Percentiles rank a stretch among this genome's conserved stretches.
Conservation (phyloP, 2,329 filamentous ascomycete species). For the Fusarium nodosum region DNA sequence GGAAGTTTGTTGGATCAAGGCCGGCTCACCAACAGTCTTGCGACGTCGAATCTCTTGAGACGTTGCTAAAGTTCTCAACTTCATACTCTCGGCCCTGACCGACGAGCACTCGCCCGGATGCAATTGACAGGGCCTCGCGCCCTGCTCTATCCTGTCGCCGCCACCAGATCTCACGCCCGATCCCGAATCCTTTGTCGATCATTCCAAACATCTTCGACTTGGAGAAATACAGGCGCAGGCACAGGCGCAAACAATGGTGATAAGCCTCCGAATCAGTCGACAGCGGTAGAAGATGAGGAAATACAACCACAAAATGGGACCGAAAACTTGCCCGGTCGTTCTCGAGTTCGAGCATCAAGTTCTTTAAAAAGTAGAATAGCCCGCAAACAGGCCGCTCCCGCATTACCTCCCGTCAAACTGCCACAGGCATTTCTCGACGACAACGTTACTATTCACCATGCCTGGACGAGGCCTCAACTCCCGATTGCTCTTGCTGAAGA, state of each 20-base stretch:
- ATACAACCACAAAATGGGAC: conserved; percentile 49
- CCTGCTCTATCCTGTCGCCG: conserved; percentile 49
- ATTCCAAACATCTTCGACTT: conserved; percentile 42
- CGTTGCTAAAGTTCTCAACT: conserved; percentile 8
- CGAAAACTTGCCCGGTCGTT: conserved; percentile 49
- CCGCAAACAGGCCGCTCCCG: conserved; percentile 54
- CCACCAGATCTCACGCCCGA: conserved; percentile 44
- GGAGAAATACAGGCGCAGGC: conserved; percentile 39
- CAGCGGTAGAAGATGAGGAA: conserved; percentile 48
- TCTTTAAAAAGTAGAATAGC: conserved; percentile 52
- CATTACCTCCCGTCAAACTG: conserved; percentile 66
- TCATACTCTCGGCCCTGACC: conserved; percentile 14
- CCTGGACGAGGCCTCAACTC: conserved; percentile 48
- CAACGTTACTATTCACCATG: conserved; percentile 59
- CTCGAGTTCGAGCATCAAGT: conserved; percentile 45
- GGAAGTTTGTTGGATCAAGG: conserved; percentile 32
- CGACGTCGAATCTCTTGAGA: conserved; percentile 11
- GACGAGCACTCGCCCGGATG: conserved; percentile 51
- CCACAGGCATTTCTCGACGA: conserved; percentile 69
- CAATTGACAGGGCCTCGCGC: conserved; percentile 51
- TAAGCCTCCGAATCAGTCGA: conserved; percentile 50
- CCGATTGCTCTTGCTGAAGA: conserved; percentile 53
- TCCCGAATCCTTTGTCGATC: conserved; percentile 40
- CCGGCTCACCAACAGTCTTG: conserved; percentile 35
- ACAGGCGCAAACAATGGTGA: conserved; percentile 43